A percentile compares a stretch with the other conserved stretches of the same genome.
phyloP scores from a whole-genome alignment of 1,284 basidiomycete genomes.

The Sanguinoderma infundibulare region DNA sequence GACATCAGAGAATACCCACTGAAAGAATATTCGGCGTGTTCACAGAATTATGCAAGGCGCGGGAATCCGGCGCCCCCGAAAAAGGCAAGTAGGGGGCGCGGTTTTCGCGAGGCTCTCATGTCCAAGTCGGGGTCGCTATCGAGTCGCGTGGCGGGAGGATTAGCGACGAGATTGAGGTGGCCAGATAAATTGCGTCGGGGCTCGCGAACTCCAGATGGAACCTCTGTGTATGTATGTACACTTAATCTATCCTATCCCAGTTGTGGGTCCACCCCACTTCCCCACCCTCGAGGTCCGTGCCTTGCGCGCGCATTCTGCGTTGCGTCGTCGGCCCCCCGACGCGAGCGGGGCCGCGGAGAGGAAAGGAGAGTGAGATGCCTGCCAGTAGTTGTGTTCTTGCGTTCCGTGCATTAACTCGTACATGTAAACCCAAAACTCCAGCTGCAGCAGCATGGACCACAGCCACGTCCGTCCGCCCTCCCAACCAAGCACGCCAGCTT shows the following conservation, averaged over 20 bases:
- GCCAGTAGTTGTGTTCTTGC: slow-evolving; percentile 1
- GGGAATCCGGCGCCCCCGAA: background rate
- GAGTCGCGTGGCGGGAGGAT: background rate
- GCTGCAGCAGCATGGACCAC: background rate
- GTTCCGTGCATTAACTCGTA: slow-evolving; percentile 22
- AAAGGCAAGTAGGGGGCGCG: background rate
- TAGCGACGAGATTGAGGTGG: slow-evolving; percentile 25
- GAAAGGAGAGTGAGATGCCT: background rate
- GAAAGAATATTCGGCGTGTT: background rate
- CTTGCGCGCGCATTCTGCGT: too few relatives aligned
- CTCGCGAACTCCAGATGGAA: slow-evolving; percentile 8
- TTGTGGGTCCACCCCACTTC: slow-evolving; percentile 25
- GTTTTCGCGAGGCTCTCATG: slow-evolving; percentile 7
- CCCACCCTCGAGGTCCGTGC: slow-evolving; percentile 12
- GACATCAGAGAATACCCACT: too few relatives aligned
- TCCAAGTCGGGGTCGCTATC: background rate
- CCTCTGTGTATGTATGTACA: background rate
- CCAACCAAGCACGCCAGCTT: background rate
- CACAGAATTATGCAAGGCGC: background rate
- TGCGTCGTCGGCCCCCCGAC: too few relatives aligned
- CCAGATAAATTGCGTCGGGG: slow-evolving; percentile 25
- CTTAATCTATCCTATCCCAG: slow-evolving; percentile 27
- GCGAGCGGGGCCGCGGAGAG: background rate
- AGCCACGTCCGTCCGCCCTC: background rate
- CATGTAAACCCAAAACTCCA: slow-evolving; percentile 18